phyloP scores from a whole-genome alignment of 2,329 filamentous ascomycete genomes.

The Sporothrix pallida region DNA sequence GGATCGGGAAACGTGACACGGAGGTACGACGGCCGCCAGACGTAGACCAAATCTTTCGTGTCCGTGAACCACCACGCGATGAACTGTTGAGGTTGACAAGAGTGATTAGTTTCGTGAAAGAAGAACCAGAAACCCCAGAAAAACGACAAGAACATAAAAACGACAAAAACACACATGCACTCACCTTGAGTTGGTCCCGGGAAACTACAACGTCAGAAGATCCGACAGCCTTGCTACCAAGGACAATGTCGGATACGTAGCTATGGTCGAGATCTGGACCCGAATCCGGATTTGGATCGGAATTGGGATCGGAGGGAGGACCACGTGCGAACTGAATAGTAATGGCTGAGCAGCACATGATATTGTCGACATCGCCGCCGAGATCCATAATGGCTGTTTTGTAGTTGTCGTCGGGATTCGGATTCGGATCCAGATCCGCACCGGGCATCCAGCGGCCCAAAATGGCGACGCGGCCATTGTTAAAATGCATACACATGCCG shows the following conservation, averaged over 20 bases:
- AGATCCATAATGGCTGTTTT: conserved; percentile 13
- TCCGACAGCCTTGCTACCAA: conserved; percentile 21
- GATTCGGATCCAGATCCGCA: background rate
- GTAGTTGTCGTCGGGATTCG: background rate
- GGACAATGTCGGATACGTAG: conserved; percentile 32
- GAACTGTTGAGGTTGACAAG: background rate
- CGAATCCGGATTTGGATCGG: too few relatives aligned
- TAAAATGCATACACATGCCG: conserved; percentile 28
- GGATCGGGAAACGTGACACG: conserved; percentile 24
- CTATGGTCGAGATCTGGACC: background rate
- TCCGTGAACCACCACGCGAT: conserved; percentile 32
- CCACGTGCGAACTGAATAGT: conserved; percentile 27
- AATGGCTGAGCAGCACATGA: conserved; percentile 22
- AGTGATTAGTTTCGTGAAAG: too few relatives aligned
- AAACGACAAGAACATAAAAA: too few relatives aligned
- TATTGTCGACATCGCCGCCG: background rate
- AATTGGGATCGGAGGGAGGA: too few relatives aligned
- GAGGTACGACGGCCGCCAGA: conserved; percentile 29
- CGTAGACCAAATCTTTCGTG: conserved; percentile 19
- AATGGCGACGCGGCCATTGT: conserved; percentile 23
- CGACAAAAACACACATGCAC: background rate
- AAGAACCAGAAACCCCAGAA: too few relatives aligned
- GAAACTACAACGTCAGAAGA: conserved; percentile 19
- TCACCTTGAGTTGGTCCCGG: background rate
- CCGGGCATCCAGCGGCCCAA: conserved; percentile 29